Base-by-base conservation (phyloP, 2,329 filamentous ascomycete species). In the Drechslerella dactyloides region DNA sequence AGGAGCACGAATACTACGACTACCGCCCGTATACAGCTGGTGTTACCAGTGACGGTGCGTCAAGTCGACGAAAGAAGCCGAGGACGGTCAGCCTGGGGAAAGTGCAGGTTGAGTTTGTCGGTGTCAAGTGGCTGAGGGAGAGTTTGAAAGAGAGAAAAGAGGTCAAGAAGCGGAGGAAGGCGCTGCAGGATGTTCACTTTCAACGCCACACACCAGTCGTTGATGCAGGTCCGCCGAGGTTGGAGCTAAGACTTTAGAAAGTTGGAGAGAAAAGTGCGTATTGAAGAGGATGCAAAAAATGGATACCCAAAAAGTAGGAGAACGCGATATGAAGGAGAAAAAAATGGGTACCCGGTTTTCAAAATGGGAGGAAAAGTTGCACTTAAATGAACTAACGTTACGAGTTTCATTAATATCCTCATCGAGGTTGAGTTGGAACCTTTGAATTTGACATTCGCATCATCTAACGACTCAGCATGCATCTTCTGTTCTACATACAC, bases 51-150 rank as follows among this genome's bases (percentile, higher is more conserved):
- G 52, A 52, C 7, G 27, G 15, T 8, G 50, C 54, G 23, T 23
- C 13, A 15, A 42, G 46, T 21, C 48, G 46, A 19, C 21, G 4
- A 24, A 65, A 66, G 50, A 66, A 66, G 46, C 21, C 40, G 3
- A 56, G 53, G 30, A 70, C 66, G 19, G 50, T 70, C 19, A 70
- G 59, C 42, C 42, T 73, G 35, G 68, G 68, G 24, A 73, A 66
- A 15, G 68, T 73, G 4, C 56, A 73, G 42, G 35, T 73, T 5
- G 61, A 66, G 42, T 73, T 73, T 53, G 59, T 73, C 2, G 68
- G 68, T 2, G 33, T 66, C 17, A 73, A 56, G 52, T 61, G 57
- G 33, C 35, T 73, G 42, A 57, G 52, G 24, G 60, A 66, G 33
- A 73, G 68, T 27, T 64, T 61, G 51, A 53, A 44, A 10, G 62